Evolutionary conservation across 2,329 filamentous ascomycete species (phyloP), one percentile per base, ranked within the genome.

Genomic region (Emericellopsis atlantica): DNA sequence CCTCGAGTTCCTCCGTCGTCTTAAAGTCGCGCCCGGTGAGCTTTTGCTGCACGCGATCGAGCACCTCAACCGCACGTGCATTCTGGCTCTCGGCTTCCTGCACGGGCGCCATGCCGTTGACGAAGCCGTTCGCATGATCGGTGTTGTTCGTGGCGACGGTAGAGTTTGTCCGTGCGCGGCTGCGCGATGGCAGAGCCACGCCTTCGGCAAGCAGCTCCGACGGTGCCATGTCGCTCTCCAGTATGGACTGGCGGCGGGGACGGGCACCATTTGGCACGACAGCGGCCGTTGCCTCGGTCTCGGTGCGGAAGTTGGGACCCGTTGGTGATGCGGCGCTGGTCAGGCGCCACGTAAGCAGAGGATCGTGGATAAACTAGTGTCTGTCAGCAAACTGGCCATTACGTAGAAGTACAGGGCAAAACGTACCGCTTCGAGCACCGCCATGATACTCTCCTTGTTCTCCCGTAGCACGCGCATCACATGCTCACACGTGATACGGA

Each of bases 401-500:
- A n/a, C 36, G 32, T 29, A 29, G 36, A 24, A 37, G 35, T 4
- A 4, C 5, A 4, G 11, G 22, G 6, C 7, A 31, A 35, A 37
- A 32, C 84, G 79, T 76, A 92, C 86, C 49, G 92, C 92, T 74
- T 99, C 92, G 42, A 98, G 69, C 16, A 99, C 92, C 24, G 92
- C 92, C 86, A 98, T 95, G 44, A 99, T 75, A 34, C 88, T 95
- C 66, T 98, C 92, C 64, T 98, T 98, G 63, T 98, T 98, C 50
- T 92, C 88, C 43, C 92, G 74, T 48, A 99, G 69, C 12, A 99
- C 89, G 45, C 92, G 79, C 92, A 99, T 99, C 39, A 95, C 90
- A 52, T 95, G 89, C 64, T 98, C 93, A 53, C 90, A 98, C 6
- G 92, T 96, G 43, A 95, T 96, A 45, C 93, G 80, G 72, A 95